Evolutionary conservation across 2,329 filamentous ascomycete genomes (phyloP), one percentile per base, ranked within the genome.

Genomic region (Neopestalotiopsis clavispora): DNA sequence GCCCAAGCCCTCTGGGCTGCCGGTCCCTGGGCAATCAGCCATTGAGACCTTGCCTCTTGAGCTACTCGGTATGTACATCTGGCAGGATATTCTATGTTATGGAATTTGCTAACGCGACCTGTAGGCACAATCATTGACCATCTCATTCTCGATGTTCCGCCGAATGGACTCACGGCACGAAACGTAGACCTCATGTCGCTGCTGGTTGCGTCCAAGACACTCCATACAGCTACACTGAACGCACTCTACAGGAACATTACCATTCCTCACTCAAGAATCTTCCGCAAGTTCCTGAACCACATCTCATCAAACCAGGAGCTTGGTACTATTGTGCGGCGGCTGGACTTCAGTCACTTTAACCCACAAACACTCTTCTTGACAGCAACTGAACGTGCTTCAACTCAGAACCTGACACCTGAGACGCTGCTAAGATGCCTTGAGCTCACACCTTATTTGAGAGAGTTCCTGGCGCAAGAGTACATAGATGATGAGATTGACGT

Each of bases 321-420:
- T 67, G 93, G 93, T 60, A 91, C 89, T 56, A 89, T 95, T 74
- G 92, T 95, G 59, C 90, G 92, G 69, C 91, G 93, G 65, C 83
- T 95, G 60, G 93, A 96, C 81, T 95, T 96, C 75, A 94, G 92
- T 71, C 93, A 95, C 83, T 95, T 95, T 81, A 95, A 94, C 78
- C 93, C 92, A 28, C 90, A 92, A 67, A 91, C 92, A 67, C 85
- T 94, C 71, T 94, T 94, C 76, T 88, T 89, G 70, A 94, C 91
- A 17, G 91, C 90, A 72, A 89, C 90, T 78, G 91, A 94, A 86
- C 91, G 93, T 69, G 86, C 88, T 28, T 87, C 92, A 79, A 93
- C 93, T 68, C 89, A 89, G 76, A 94, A 95, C 80, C 80, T 96
- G 74, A 95, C 93, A 23, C 85, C 91, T 14, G 87, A 89, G 76